Conservation (phyloP, 2,329 filamentous ascomycete genomes). For the Albifimbria verrucaria region DNA sequence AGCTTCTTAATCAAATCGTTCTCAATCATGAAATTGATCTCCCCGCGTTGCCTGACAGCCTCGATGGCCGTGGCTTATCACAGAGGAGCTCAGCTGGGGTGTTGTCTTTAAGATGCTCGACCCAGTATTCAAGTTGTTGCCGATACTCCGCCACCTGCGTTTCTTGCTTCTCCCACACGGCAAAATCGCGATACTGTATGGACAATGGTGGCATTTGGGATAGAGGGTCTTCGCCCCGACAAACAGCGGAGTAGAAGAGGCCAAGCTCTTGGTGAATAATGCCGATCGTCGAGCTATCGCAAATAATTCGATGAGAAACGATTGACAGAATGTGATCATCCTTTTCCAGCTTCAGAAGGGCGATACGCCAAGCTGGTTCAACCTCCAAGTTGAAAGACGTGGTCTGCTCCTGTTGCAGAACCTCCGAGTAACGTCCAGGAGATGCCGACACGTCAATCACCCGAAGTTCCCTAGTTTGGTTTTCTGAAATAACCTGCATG, state of each 20-base stretch:
- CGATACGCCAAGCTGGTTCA: conserved; percentile 9
- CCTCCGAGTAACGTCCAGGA: background rate
- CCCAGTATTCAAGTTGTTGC: conserved; percentile 15
- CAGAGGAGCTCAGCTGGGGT: conserved; percentile 7
- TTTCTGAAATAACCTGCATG: conserved; percentile 3
- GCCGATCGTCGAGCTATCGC: conserved; percentile 14
- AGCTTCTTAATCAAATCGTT: background rate
- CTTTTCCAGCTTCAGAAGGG: conserved; percentile 3
- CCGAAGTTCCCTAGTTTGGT: background rate
- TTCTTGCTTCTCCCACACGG: conserved; percentile 13
- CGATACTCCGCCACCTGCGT: conserved; percentile 6
- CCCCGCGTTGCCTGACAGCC: conserved; percentile 1
- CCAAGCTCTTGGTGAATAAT: conserved; percentile 9
- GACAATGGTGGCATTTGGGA: conserved; percentile 9
- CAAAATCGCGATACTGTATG: conserved; percentile 17
- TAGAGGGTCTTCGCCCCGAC: conserved; percentile 5
- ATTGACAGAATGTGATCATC: conserved; percentile 10
- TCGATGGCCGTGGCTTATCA: background rate
- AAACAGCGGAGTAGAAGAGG: background rate
- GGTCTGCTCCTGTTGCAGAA: background rate
- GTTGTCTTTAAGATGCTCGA: conserved; percentile 6
- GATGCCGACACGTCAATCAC: background rate
- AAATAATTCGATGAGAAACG: conserved; percentile 12
- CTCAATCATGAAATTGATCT: background rate
- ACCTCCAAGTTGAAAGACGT: conserved; percentile 7